These are phyloP conservation scores for Didymellaceae sp. DNA, from an alignment of 2,329 filamentous ascomycete species.

Conservation along the genomic window DNA sequence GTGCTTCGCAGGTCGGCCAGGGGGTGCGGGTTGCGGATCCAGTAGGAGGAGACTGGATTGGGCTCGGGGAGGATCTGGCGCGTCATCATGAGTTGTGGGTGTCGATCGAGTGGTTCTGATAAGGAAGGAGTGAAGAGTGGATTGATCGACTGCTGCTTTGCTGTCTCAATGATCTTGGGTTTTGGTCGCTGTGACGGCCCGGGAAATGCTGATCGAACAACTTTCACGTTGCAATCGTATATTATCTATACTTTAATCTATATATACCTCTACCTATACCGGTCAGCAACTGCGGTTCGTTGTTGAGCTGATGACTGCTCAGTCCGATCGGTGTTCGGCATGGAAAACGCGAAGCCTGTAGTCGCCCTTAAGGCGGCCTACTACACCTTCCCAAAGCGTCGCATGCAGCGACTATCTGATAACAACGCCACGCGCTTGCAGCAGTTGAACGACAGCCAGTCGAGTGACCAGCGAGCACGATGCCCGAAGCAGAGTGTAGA, in stretches of 20 bases:
- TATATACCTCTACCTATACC: background rate
- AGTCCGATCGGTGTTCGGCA: conserved; percentile 18
- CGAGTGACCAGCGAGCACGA: background rate
- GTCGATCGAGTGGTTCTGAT: too few species aligned
- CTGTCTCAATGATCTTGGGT: background rate
- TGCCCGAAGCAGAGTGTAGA: background rate
- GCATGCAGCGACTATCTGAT: conserved; percentile 11
- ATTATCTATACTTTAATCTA: too few species aligned
- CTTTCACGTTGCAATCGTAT: background rate
- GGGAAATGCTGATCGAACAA: background rate
- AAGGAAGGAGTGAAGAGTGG: too few species aligned
- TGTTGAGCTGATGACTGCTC: background rate
- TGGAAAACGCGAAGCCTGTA: background rate
- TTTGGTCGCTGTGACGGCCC: background rate
- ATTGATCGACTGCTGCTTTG: too few species aligned
- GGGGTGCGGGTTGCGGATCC: conserved; percentile 42
- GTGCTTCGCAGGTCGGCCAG: conserved; percentile 40
- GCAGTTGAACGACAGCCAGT: too few species aligned
- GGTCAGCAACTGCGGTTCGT: background rate
- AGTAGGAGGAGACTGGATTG: conserved; percentile 45
- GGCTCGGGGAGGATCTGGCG: conserved; percentile 38
- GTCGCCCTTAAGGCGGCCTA: conserved; percentile 4
- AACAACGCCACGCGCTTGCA: background rate
- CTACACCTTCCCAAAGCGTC: conserved; percentile 16
- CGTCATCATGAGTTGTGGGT: background rate